Evolutionary conservation across 2,329 filamentous ascomycete genomes (phyloP), one percentile per base, ranked within the genome.

Genomic region (Arthrobotrys entomopaga): DNA sequence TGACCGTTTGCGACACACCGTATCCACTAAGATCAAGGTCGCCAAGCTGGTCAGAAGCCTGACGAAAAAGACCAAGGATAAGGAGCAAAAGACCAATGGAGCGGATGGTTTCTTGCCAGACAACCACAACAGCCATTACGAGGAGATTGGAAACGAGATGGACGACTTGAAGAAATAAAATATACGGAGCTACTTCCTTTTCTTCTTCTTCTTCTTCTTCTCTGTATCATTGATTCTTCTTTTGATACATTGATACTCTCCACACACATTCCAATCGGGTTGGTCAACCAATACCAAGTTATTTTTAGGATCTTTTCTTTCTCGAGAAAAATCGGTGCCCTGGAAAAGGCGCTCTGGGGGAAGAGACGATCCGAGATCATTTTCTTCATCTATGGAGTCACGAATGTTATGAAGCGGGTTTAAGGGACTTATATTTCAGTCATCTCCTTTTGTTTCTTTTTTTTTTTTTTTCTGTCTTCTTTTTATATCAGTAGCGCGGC

Each of bases 31-130:
- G 20, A 75, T 64, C 43, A 67, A 67, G 29, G 64, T 67, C 40
- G 49, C 63, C 2, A 74, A 67, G 26, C 43, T 75, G 19, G 58
- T 66, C 40, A 40, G 71, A 19, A 69, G 64, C 38, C 48, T 75
- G 64, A 75, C 71, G 10, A 75, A 75, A 42, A 75, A 75, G 71
- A 50, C 59, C n/a, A 61, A 74, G 42, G 64, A 74, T 10, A 67
- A 67, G 43, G 70, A 65, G 3, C 56, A 50, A 2, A 65, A 73
- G 56, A 58, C 42, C 63, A 73, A 73, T 48, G 61, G 61, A 24
- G 56, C 22, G n/a, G 69, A 66, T 19, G 69, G 69, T 29, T 73
- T 73, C 43, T 48, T 66, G 54, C 69, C 69, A 19, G 69, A 73
- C 19, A 56, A 66, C 16, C 43, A 54, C 15, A 53, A 24, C 16